These are phyloP conservation scores for Hypoxylon subgilvum DNA, from an alignment of 495 filamentous ascomycete genomes.

Conservation along the genomic window DNA sequence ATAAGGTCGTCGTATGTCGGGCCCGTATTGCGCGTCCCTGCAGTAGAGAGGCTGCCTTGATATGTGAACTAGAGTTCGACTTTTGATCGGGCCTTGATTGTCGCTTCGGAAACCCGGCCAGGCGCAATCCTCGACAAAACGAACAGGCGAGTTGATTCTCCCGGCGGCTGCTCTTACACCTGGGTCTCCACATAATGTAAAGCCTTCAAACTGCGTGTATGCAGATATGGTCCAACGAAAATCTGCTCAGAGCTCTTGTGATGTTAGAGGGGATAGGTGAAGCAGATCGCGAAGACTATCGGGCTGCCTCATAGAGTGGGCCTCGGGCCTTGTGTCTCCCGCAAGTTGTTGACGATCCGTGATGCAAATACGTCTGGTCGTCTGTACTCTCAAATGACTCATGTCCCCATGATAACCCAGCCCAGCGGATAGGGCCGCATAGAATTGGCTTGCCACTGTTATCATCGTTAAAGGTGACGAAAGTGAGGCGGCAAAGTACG, in stretches of 20 bases:
- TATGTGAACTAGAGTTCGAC: background rate
- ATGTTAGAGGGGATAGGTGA: slow-evolving; percentile 14
- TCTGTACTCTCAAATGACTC: slow-evolving; percentile 6
- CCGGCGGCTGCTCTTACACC: slow-evolving; percentile 37
- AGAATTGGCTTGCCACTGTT: slow-evolving; percentile 23
- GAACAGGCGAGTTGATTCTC: slow-evolving; percentile 6
- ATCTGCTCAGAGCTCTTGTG: slow-evolving; percentile 9
- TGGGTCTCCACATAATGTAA: slow-evolving; percentile 8
- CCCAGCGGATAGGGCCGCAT: slow-evolving; percentile 5
- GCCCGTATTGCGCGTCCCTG: slow-evolving; percentile 26
- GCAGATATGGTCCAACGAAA: slow-evolving; percentile 2
- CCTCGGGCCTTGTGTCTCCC: slow-evolving; percentile 7
- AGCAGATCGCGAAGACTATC: slow-evolving; percentile 11
- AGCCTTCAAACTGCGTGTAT: slow-evolving; percentile 13
- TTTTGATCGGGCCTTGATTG: background rate
- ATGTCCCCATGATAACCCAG: slow-evolving; percentile 2
- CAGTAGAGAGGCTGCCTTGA: slow-evolving; percentile 1
- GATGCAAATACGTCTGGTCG: slow-evolving; percentile 1
- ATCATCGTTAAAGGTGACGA: slow-evolving; percentile 17
- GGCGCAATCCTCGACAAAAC: background rate
- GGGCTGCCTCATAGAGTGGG: slow-evolving; percentile 30
- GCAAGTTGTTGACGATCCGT: slow-evolving; percentile 11
- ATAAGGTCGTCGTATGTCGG: slow-evolving; percentile 3
- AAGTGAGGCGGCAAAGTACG: slow-evolving; percentile 35
- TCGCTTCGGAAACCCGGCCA: slow-evolving; percentile 10